phyloP scores from a whole-genome alignment of 805 yeast species.

The Candida easanensis region DNA sequence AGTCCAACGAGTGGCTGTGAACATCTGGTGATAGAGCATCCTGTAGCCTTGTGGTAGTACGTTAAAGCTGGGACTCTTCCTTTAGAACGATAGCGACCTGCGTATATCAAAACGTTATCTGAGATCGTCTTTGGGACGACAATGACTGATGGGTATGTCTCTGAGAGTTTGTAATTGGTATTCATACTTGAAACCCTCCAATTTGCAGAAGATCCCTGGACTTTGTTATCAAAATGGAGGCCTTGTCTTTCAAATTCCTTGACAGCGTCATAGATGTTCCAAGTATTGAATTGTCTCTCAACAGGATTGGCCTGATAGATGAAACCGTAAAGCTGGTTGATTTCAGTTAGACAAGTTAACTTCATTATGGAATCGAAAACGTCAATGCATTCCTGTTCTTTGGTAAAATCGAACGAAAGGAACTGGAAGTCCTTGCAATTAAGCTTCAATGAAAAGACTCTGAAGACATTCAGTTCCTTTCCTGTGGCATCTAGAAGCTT shows the following conservation, averaged over 20 bases:
- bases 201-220: constrained; percentile 16
- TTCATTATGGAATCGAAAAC: constrained; percentile 71
- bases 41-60: constrained; percentile 66
- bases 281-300: constrained; percentile 62
- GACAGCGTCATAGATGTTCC: constrained; percentile 64
- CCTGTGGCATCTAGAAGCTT: constrained; percentile 16
- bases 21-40: constrained; percentile 81
- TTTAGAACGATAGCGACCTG: constrained; percentile 83
- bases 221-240: constrained; percentile 31
- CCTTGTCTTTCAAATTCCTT: constrained; percentile 78
- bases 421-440: constrained; percentile 84
- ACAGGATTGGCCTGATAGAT: constrained; percentile 71
- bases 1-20: constrained; percentile 92
- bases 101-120: constrained; percentile 79
- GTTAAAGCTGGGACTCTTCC: constrained; percentile 79
- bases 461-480: constrained; percentile 28
- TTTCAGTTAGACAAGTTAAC: constrained; percentile 52
- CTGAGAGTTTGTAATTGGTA: constrained; percentile 59
- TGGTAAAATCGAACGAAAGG: constrained; percentile 69
- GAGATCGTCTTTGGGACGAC: constrained; percentile 77
- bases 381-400: constrained; percentile 57
- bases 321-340: constrained; percentile 74
- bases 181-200: constrained; percentile 80
- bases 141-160: constrained; percentile 68
- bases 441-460: constrained; percentile 56